phyloP scores from a whole-genome alignment of 2,329 filamentous ascomycete genomes.

The Colletotrichum paranaense region DNA sequence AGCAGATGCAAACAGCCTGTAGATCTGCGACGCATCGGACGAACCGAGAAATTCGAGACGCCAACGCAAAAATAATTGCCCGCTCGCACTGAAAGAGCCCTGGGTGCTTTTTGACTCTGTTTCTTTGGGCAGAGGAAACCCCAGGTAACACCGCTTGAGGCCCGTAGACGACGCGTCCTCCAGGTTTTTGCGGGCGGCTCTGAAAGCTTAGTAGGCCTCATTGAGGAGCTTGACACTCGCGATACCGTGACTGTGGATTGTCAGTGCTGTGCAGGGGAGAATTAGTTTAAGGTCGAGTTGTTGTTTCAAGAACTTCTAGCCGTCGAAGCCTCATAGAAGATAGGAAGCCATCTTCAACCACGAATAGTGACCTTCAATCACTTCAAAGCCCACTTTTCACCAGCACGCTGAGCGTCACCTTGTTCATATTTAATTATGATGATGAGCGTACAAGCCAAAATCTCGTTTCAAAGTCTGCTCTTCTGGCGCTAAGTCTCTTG shows the following conservation, averaged over 20 bases:
- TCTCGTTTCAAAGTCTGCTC: neutral
- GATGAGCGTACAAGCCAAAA: too few species aligned
- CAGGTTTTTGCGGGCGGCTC: neutral
- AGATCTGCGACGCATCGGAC: conserved; percentile 15
- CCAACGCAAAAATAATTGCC: neutral
- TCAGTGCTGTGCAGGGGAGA: neutral
- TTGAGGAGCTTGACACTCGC: neutral
- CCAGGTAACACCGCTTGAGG: neutral
- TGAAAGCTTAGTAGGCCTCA: neutral
- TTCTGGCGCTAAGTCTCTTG: neutral
- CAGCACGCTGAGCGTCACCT: neutral
- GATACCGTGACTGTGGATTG: neutral
- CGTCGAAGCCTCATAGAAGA: neutral
- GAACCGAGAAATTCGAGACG: conserved; percentile 4
- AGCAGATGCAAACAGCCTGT: too few species aligned
- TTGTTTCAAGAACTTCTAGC: neutral
- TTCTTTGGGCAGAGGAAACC: neutral
- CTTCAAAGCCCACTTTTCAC: neutral
- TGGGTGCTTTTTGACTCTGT: neutral
- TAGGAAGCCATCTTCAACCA: neutral
- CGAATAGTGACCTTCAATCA: neutral
- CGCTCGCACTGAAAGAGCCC: neutral
- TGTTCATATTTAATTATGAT: too few species aligned
- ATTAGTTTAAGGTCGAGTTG: neutral
- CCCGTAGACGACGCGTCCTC: neutral